Percentiles rank a stretch among this genome's conserved stretches.
Evolutionary conservation across 1,284 basidiomycete genomes (phyloP).

Genomic region (Ganoderma lingzhi): DNA sequence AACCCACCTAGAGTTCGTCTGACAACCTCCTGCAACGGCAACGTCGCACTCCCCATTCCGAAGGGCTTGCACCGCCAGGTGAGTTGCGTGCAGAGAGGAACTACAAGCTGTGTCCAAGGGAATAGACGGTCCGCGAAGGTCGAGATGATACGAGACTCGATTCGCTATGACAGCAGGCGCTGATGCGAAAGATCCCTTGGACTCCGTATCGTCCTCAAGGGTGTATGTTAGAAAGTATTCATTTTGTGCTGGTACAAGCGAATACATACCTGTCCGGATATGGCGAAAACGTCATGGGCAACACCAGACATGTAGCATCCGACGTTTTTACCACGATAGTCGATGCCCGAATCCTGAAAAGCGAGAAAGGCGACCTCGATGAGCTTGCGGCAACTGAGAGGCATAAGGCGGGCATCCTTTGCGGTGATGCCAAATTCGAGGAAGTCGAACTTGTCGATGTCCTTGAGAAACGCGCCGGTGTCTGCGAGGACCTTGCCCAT

Average conservation of each 20-base stretch:
- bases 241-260: no score
- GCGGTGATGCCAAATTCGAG: constrained; percentile 50
- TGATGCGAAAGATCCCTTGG: constrained; percentile 47
- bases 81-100: constrained; percentile 53
- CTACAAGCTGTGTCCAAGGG: constrained; percentile 60
- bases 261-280: constrained; percentile 22
- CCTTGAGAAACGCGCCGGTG: constrained; percentile 49
- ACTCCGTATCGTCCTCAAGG: constrained; percentile 46
- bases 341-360: constrained; percentile 51
- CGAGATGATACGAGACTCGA: constrained; percentile 57
- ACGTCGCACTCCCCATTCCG: constrained; percentile 54
- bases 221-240: no score
- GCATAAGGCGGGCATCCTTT: constrained; percentile 48
- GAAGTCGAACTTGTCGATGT: constrained; percentile 47
- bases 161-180: constrained; percentile 52
- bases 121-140: constrained; percentile 56
- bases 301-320: constrained; percentile 48
- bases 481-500: constrained; percentile 40
- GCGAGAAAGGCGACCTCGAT: constrained; percentile 49
- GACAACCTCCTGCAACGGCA: constrained; percentile 55
- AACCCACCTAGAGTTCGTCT: constrained; percentile 49
- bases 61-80: constrained; percentile 55
- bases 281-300: constrained; percentile 15
- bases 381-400: constrained; percentile 47
- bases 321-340: constrained; percentile 47